Percentiles rank a stretch among this genome's conserved stretches.
Evolutionary conservation across 78 protist genomes (phyloP).

Genomic region (Dictyostelium discoideum): DNA sequence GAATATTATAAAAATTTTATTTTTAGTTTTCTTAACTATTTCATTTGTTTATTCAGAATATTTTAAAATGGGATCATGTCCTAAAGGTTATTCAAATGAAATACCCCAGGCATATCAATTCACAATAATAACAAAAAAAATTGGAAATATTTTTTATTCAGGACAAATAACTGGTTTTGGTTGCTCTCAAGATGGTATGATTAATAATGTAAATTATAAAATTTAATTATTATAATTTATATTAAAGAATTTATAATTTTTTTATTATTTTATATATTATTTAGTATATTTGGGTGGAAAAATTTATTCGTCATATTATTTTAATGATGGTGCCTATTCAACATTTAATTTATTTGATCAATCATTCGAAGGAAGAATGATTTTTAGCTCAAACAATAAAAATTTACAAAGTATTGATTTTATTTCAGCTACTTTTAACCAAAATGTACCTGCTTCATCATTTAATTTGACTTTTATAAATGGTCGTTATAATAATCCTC

Average conservation of each 20-base stretch:
- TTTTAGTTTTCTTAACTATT: background rate
- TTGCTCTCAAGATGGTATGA: background rate
- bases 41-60: background rate
- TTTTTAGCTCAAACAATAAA: background rate
- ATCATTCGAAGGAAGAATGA: background rate
- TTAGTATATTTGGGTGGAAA: background rate
- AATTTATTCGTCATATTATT: background rate
- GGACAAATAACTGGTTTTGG: slow-evolving; percentile 3
- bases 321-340: background rate
- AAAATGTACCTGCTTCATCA: background rate
- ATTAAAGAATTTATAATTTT: background rate
- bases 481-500: background rate
- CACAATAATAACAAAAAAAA: background rate
- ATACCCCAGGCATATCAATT: background rate
- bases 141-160: background rate
- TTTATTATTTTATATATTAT: background rate
- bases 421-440: background rate
- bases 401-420: background rate
- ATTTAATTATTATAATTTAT: too few relatives aligned
- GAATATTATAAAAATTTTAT: background rate
- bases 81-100: background rate
- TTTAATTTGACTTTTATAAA: background rate
- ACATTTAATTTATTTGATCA: background rate
- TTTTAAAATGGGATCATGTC: background rate
- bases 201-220: background rate